Conservation (phyloP, 2,329 filamentous ascomycete species). For the Monosporascus sp. region DNA sequence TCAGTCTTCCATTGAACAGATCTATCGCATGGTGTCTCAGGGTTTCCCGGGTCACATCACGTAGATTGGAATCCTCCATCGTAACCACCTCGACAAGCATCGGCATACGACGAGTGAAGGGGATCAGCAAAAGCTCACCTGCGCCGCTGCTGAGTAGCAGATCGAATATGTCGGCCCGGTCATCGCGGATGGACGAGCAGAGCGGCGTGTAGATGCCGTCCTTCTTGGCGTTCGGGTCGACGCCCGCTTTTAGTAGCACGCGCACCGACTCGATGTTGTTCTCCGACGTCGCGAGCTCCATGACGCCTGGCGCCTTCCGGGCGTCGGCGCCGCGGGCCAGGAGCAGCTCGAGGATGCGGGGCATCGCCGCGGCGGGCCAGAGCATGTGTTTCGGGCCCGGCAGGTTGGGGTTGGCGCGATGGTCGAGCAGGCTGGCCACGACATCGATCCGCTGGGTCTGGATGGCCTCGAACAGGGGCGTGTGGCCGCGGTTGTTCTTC, state of each 20-base stretch:
- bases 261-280: conserved; percentile 60
- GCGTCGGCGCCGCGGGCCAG: conserved; percentile 54
- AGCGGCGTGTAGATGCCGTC: conserved; percentile 65
- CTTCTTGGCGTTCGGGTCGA: conserved; percentile 58
- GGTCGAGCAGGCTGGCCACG: conserved; percentile 45
- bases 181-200: conserved; percentile 64
- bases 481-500: conserved; percentile 46
- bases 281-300: conserved; percentile 59
- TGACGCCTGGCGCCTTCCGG: conserved; percentile 56
- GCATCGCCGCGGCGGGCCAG: conserved; percentile 11
- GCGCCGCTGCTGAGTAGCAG: conserved; percentile 54
- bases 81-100: background rate
- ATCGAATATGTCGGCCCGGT: conserved; percentile 56
- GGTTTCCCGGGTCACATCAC: no score
- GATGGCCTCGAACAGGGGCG: conserved; percentile 47
- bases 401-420: conserved; percentile 62
- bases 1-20: no score
- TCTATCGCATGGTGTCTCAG: no score
- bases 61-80: no score
- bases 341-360: conserved; percentile 35
- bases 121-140: conserved; percentile 4
- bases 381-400: conserved; percentile 62
- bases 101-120: background rate
- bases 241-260: conserved; percentile 52
- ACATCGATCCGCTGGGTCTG: conserved; percentile 40